Base-by-base conservation (phyloP, 1,284 basidiomycete genomes). In the Ustilago cynodontis region DNA sequence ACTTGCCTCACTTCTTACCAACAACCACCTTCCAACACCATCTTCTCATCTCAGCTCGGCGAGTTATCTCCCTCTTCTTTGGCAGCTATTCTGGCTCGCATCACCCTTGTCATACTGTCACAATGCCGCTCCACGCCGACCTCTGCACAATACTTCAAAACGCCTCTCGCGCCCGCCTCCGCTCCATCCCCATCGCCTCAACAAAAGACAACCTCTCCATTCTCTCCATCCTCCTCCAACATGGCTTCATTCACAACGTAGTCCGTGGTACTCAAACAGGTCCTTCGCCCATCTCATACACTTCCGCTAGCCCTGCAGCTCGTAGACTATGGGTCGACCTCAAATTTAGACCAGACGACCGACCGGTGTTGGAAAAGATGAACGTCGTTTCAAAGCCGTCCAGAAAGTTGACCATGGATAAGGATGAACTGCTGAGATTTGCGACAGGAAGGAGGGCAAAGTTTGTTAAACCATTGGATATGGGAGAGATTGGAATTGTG, bases 401-500 rank as follows among this genome's bases (percentile, higher is more conserved):
- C 83, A 90, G 91, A 81, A 89, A 90, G 51, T 88, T 95, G 37
- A 90, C 90, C 80, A 91, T 96, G 91, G 89, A 91, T 56, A 77
- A 89, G 56, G 87, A 88, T 6, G 94, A 94, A 81, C 89, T 96
- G 54, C 86, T 90, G 54, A 86, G 91, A 26, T 88, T 95, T 59
- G 93, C 93, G 75, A 84, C 81, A 18, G 87, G 87, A 5, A 76
- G 81, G 20, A 71, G 84, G 35, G 82, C 82, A 26, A 82, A 91
- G 90, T 24, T 93, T 91, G 22, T 87, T 91, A 76, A 87, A 91
- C 72, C 92, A 89, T 47, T 92, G 91, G 87, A 91, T 88, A 90
- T 95, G 88, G 94, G 94, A 24, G 94, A 95, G 87, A 91, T 95
- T 81, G 93, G 92, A 8, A 90, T 95, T 37, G 90, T 95, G 31